phyloP scores from a whole-genome alignment of 1,139 yeast species.

The Nakaseomyces nivariensis region DNA sequence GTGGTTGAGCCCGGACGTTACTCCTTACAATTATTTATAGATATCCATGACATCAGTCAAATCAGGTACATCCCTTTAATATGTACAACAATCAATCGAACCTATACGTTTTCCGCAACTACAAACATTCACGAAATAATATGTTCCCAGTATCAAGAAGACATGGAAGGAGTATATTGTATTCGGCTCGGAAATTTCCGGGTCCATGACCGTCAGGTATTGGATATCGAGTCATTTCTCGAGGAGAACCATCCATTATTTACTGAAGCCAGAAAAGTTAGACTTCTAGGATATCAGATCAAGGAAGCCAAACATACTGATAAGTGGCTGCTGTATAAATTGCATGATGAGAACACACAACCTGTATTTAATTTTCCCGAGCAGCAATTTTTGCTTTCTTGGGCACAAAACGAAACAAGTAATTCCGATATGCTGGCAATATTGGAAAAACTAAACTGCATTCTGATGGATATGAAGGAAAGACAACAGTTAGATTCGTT shows the following conservation, averaged over 20 bases:
- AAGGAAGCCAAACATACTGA: conserved; percentile 1
- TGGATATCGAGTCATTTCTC: conserved; percentile 1
- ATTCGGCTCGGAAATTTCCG: not conserved
- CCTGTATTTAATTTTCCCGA: not conserved
- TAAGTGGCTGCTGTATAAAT: not conserved
- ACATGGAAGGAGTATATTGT: not conserved
- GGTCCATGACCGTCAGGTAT: not conserved
- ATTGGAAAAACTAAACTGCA: not conserved
- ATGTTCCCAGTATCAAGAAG: not conserved
- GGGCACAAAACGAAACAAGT: not conserved
- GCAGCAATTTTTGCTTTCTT: not conserved
- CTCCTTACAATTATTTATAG: not conserved
- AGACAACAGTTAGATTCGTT: not conserved
- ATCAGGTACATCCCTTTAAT: not conserved
- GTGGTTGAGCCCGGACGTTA: not conserved
- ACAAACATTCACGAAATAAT: conserved; percentile 1
- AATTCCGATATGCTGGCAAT: not conserved
- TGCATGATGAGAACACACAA: not conserved
- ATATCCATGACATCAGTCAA: not conserved
- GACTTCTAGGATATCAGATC: not conserved
- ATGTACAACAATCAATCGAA: not conserved
- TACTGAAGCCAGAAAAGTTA: not conserved
- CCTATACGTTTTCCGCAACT: not conserved
- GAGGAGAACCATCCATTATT: not conserved
- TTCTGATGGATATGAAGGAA: not conserved